Percentiles rank a stretch among this genome's conserved stretches.
Conservation (phyloP, 768 basidiomycete species). For the Termitomyces sp. region DNA sequence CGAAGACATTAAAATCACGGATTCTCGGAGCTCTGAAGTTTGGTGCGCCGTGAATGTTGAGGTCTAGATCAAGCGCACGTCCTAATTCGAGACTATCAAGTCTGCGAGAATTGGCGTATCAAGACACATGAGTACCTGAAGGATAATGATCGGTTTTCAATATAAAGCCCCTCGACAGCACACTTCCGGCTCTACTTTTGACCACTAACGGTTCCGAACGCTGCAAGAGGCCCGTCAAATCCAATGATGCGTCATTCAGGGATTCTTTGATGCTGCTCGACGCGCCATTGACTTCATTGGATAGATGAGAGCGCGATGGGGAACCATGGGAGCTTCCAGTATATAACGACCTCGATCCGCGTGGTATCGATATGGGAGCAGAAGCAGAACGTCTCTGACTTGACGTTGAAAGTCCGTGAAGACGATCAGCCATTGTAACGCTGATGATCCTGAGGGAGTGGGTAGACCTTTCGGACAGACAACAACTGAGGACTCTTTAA, state of each 20-base stretch:
- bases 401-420: constrained; percentile 6
- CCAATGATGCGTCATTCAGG: constrained; percentile 32
- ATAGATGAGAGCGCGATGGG: constrained; percentile 5
- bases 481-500: not conserved
- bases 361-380: constrained; percentile 13
- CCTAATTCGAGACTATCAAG: constrained; percentile 35
- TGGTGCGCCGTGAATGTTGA: constrained; percentile 91
- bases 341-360: constrained; percentile 8
- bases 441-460: not conserved
- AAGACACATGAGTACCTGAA: constrained; percentile 39
- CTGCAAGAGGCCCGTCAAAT: constrained; percentile 58
- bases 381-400: constrained; percentile 11
- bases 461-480: not conserved
- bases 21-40: constrained; percentile 86
- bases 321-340: constrained; percentile 7
- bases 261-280: constrained; percentile 11
- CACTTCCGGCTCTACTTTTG: constrained; percentile 78
- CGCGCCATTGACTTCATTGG: constrained; percentile 7
- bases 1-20: constrained; percentile 85
- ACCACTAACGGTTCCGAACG: constrained; percentile 71
- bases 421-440: constrained; percentile 12
- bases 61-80: constrained; percentile 83
- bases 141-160: constrained; percentile 92
- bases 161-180: constrained; percentile 84
- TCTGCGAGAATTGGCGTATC: not conserved